Evolutionary conservation across 2,329 filamentous ascomycete genomes (phyloP).

Genomic region (Ploettnerulaceae sp.): DNA sequence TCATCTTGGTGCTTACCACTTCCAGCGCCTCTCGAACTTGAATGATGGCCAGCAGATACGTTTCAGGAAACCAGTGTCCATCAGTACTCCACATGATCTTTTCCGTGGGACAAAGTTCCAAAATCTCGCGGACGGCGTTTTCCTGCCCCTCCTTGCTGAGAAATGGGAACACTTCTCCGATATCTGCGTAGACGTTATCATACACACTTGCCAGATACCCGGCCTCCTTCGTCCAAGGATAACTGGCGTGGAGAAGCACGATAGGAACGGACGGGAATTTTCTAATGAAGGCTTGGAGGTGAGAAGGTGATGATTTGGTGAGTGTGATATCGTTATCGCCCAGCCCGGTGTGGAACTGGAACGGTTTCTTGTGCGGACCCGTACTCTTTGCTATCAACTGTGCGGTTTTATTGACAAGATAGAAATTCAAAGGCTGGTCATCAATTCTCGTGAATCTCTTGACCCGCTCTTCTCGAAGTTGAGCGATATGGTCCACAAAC

Average conservation of each 20-base stretch:
- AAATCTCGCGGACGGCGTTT: conserved; percentile 61
- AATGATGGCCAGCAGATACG: conserved; percentile 65
- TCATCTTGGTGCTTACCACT: conserved; percentile 52
- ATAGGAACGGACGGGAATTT: conserved; percentile 66
- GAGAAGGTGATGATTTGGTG: conserved; percentile 65
- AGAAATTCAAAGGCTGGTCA: conserved; percentile 62
- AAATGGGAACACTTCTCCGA: conserved; percentile 78
- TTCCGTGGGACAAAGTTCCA: conserved; percentile 69
- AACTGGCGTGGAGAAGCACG: conserved; percentile 74
- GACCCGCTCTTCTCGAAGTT: conserved; percentile 18
- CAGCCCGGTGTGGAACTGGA: conserved; percentile 80
- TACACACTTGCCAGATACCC: conserved; percentile 76
- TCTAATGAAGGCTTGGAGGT: conserved; percentile 69
- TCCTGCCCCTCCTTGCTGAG: conserved; percentile 73
- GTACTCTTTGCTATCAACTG: conserved; percentile 47
- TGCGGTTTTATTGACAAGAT: conserved; percentile 61
- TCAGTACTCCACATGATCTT: conserved; percentile 80
- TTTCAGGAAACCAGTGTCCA: conserved; percentile 75
- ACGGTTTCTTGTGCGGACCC: conserved; percentile 54
- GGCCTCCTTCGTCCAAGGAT: conserved; percentile 74
- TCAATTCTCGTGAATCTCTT: conserved; percentile 50
- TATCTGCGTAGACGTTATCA: conserved; percentile 74
- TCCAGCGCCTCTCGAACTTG: conserved; percentile 69
- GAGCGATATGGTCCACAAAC: conserved; percentile 29
- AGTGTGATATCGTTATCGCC: conserved; percentile 76